Percentiles rank a stretch among this genome's conserved stretches.
Conservation (phyloP, 1,139 yeast species). For the Hansenula sp. region DNA sequence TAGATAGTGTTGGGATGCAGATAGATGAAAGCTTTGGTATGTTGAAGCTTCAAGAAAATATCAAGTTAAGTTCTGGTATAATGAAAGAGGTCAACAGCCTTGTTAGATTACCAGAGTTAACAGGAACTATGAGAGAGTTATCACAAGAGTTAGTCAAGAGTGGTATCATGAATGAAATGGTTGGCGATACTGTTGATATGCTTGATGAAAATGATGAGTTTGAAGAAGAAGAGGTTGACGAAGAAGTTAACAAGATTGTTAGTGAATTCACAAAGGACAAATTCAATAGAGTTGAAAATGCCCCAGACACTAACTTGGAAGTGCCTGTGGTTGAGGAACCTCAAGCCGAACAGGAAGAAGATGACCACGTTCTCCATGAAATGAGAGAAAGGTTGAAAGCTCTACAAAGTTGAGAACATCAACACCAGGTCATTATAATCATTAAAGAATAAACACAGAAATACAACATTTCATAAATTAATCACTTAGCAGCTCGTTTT, state of each 20-base stretch:
- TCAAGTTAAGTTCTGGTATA: constrained; percentile 73
- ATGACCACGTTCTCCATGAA: constrained; percentile 72
- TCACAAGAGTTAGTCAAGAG: constrained; percentile 87
- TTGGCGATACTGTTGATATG: constrained; percentile 81
- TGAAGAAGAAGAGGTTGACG: constrained; percentile 65
- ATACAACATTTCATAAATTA: not conserved
- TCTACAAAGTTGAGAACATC: constrained; percentile 53
- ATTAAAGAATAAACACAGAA: too few relatives aligned
- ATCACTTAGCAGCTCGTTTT: not conserved
- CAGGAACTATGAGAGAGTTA: constrained; percentile 80
- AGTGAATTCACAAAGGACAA: constrained; percentile 44
- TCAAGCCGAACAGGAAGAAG: constrained; percentile 44
- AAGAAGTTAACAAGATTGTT: constrained; percentile 59
- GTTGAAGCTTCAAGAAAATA: constrained; percentile 76
- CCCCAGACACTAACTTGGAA: constrained; percentile 30
- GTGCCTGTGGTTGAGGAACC: constrained; percentile 36
- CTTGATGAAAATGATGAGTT: constrained; percentile 65
- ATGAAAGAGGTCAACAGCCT: constrained; percentile 88
- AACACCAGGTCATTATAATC: too few relatives aligned
- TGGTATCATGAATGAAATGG: constrained; percentile 94
- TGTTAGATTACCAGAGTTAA: constrained; percentile 75
- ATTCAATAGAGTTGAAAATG: constrained; percentile 44
- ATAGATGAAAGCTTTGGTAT: constrained; percentile 90
- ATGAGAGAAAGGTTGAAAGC: constrained; percentile 91
- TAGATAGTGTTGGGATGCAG: constrained; percentile 83